phyloP scores from a whole-genome alignment of 768 basidiomycete species.

The Hericium coralloides region DNA sequence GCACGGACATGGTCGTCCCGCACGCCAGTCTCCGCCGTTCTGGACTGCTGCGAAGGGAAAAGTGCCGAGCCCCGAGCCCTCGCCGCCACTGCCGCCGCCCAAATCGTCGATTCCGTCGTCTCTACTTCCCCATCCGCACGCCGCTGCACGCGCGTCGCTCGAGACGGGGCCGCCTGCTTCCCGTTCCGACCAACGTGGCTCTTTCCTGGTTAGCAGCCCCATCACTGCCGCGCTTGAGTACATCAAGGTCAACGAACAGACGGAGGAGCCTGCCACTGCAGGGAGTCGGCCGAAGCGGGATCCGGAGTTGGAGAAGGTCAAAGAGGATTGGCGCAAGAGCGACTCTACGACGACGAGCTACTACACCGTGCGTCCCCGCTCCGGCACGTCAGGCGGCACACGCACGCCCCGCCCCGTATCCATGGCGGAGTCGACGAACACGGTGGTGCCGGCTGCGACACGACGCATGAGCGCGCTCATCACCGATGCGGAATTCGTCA shows the following conservation, averaged over 20 bases:
- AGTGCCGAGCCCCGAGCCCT: conserved; percentile 14
- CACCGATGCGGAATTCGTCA: conserved; percentile 57
- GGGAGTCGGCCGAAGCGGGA: conserved; percentile 15
- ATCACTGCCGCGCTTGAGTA: conserved; percentile 51
- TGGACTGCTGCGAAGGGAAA: too few species aligned
- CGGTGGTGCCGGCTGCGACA: conserved; percentile 57
- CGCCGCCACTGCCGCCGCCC: conserved; percentile 9
- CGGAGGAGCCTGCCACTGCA: conserved; percentile 8
- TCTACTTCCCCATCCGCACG: neutral
- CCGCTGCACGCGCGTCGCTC: neutral
- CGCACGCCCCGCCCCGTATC: conserved; percentile 66
- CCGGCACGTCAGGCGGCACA: conserved; percentile 28
- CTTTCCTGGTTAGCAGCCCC: conserved; percentile 48
- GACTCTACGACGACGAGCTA: conserved; percentile 71
- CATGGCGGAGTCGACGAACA: conserved; percentile 67
- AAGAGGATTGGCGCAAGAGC: conserved; percentile 74
- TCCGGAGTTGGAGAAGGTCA: conserved; percentile 24
- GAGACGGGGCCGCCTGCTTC: neutral
- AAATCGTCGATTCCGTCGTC: neutral
- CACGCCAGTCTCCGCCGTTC: neutral
- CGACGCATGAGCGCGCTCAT: conserved; percentile 55
- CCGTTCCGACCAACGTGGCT: conserved; percentile 28
- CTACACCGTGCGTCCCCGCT: conserved; percentile 54
- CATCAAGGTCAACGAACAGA: conserved; percentile 32
- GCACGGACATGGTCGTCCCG: neutral